Evolutionary conservation across 495 filamentous ascomycete species (phyloP), one percentile per base, ranked within the genome.

Genomic region (Tuber microsphaerosporum): DNA sequence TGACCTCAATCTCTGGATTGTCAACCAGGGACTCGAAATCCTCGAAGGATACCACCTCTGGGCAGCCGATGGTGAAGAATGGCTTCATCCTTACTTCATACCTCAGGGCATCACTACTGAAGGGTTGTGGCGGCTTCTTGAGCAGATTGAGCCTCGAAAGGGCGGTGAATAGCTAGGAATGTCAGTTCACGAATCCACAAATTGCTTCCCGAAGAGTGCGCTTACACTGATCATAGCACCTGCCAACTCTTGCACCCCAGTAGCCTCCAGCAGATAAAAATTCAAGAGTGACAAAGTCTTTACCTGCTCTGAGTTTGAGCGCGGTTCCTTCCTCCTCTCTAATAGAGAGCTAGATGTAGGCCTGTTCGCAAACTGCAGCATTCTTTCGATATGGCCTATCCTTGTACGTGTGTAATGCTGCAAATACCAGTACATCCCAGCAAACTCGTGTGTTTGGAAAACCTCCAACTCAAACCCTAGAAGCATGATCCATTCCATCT

Each of bases 401-500:
- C 88, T 86, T 0, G 86, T 87, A 71, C 86, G 84, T 61, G 87
- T 82, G 1, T 91, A 85, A 75, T 88, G 85, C 80, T 88, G 86
- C 10, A 92, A 86, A 75, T 92, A 96, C 90, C 92, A 94, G 82
- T 97, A 97, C 92, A 97, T 97, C 22, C 89, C 90, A 19, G 90
- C 88, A 10, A 95, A 86, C 84, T 99, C 95, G 82, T 97, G 92
- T 2, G 90, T 88, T 37, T 92, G 89, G 81, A 98, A 98, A 41
- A 97, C 89, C 14, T 93, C 90, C 26, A 97, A 89, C 83, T 98
- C 95, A 82, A 99, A 97, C n/a, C 95, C 95, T 73, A 97, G 90
- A 83, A 97, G 93, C 19, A 97, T 86, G 69, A 95, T 91, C 86
- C 90, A 91, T 75, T 94, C 91, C 88, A 97, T 92, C 79, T 95